Percentiles rank a stretch among this genome's conserved stretches.
Evolutionary conservation across 2,329 filamentous ascomycete genomes (phyloP).

Genomic region (Colletotrichum sp.): DNA sequence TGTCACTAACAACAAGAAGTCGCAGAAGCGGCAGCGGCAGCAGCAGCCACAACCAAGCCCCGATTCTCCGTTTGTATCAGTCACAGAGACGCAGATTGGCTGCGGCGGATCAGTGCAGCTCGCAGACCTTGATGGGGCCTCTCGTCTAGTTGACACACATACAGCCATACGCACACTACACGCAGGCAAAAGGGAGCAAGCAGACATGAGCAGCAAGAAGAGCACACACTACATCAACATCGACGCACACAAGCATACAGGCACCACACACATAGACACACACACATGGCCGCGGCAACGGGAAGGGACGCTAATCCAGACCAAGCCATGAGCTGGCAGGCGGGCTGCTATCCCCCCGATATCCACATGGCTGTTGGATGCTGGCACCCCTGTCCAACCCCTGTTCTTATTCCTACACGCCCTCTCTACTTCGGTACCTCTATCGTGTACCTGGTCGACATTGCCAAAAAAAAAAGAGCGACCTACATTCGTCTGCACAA

Average conservation of each 20-base stretch:
- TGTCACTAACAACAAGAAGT: not conserved
- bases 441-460: not conserved
- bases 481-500: conserved; percentile 9
- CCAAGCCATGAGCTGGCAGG: conserved; percentile 13
- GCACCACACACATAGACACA: conserved; percentile 26
- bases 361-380: conserved; percentile 10
- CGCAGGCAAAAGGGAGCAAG: not conserved
- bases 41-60: conserved; percentile 8
- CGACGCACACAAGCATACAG: conserved; percentile 21
- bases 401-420: not conserved
- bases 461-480: not conserved
- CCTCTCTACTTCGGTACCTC: not conserved
- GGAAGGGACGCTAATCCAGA: conserved; percentile 2
- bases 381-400: not conserved
- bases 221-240: conserved; percentile 8
- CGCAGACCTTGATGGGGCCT: not conserved
- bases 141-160: not conserved
- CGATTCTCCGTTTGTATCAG: conserved; percentile 3
- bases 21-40: not conserved
- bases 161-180: not conserved
- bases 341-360: conserved; percentile 20
- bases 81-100: not conserved
- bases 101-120: not conserved
- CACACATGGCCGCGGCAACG: conserved; percentile 20
- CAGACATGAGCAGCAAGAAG: not conserved